phyloP scores from a whole-genome alignment of 2,329 filamentous ascomycete species.

The Emergomyces orientalis region DNA sequence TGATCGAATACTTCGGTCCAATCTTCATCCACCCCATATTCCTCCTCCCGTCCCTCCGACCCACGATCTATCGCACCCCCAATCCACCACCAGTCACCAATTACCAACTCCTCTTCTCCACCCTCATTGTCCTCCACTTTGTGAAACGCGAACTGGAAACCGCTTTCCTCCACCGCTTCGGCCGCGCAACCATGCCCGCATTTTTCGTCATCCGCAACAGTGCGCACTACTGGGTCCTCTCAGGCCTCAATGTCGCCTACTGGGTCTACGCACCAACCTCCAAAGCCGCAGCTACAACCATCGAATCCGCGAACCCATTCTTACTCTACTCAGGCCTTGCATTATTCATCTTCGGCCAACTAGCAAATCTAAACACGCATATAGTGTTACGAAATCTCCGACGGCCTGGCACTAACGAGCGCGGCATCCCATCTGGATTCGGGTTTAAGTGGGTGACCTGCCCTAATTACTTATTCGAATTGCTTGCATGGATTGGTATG shows the following conservation, averaged over 20 bases:
- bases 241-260: conserved; percentile 70
- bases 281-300: conserved; percentile 47
- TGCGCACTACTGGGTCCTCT: conserved; percentile 82
- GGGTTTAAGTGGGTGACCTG: conserved; percentile 84
- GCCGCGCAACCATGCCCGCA: conserved; percentile 84
- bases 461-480: conserved; percentile 95
- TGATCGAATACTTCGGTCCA: conserved; percentile 90
- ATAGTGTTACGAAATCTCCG: conserved; percentile 68
- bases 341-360: conserved; percentile 67
- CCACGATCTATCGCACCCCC: conserved; percentile 57
- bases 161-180: conserved; percentile 89
- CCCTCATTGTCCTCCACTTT: conserved; percentile 73
- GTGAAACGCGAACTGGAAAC: conserved; percentile 93
- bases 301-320: conserved; percentile 34
- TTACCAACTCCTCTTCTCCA: conserved; percentile 63
- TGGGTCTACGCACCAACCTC: conserved; percentile 74
- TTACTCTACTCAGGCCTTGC: conserved; percentile 60
- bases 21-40: conserved; percentile 74
- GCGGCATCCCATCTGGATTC: conserved; percentile 77
- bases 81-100: conserved; percentile 47
- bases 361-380: conserved; percentile 73
- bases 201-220: conserved; percentile 92
- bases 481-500: conserved; percentile 75
- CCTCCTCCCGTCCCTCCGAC: conserved; percentile 53
- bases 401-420: conserved; percentile 68